phyloP scores from a whole-genome alignment of 306 rosid genomes.

The Carpinus fangiana region DNA sequence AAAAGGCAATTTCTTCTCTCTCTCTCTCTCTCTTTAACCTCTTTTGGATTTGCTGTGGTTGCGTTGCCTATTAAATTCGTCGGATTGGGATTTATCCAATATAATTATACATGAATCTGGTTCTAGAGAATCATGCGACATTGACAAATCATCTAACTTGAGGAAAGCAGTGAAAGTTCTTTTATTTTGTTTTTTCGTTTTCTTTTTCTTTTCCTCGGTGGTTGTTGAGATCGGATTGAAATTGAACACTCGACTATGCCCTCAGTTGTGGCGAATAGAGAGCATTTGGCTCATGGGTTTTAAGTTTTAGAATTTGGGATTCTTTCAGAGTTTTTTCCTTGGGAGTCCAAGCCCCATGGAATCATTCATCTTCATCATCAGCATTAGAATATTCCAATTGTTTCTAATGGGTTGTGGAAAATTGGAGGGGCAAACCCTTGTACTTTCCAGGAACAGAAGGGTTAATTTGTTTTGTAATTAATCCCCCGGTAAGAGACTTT shows the following conservation, averaged over 20 bases:
- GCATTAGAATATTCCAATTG: background rate
- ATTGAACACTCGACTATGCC: too few species aligned
- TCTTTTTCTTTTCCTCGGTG: too few species aligned
- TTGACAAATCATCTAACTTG: too few species aligned
- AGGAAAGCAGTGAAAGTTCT: too few species aligned
- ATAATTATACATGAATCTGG: too few species aligned
- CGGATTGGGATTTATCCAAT: background rate
- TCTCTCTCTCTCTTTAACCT: background rate
- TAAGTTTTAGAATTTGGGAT: background rate
- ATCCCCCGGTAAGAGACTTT: background rate
- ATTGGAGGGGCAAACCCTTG: background rate
- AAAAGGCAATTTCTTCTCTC: constrained; percentile 42
- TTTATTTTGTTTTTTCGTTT: too few species aligned
- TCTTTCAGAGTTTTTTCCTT: background rate
- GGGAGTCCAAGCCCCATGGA: background rate
- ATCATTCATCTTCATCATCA: background rate
- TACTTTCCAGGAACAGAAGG: background rate
- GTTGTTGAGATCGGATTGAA: too few species aligned
- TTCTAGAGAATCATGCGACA: too few species aligned
- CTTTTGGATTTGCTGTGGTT: background rate
- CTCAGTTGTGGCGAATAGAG: too few species aligned
- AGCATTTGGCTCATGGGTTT: background rate
- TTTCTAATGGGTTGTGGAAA: background rate
- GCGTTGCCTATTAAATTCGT: background rate
- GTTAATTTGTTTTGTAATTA: background rate